A percentile compares a stretch with the other conserved stretches of the same genome.
Conservation (phyloP, 352 stramenopile species). For the Globisporangium solare region DNA sequence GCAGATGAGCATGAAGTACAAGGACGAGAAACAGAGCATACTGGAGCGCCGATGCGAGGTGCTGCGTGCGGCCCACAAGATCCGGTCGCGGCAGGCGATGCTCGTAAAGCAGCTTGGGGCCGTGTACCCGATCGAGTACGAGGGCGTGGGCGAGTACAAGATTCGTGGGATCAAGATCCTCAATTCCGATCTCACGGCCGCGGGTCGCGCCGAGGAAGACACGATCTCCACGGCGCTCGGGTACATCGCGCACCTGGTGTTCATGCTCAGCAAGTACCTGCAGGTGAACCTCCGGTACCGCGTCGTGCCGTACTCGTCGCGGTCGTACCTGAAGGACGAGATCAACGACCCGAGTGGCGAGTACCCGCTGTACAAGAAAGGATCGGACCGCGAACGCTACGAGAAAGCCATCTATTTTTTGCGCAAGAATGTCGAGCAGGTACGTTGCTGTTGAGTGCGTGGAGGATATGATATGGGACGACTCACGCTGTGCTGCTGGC, state of each 20-base stretch:
- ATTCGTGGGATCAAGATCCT: conserved; percentile 77
- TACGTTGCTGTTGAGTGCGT: conserved; percentile 17
- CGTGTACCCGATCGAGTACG: conserved; percentile 84
- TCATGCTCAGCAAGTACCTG: conserved; percentile 88
- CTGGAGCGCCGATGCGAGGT: conserved; percentile 72
- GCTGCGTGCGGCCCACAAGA: conserved; percentile 74
- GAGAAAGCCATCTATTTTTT: conserved; percentile 77
- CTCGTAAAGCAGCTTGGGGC: conserved; percentile 68
- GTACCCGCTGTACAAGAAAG: conserved; percentile 81
- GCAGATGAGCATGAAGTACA: conserved; percentile 81
- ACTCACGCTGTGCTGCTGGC: background rate
- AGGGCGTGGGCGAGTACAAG: conserved; percentile 71
- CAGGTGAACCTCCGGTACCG: conserved; percentile 82
- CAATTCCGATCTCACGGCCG: conserved; percentile 61
- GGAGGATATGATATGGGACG: background rate
- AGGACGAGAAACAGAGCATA: conserved; percentile 77
- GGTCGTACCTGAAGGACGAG: conserved; percentile 81
- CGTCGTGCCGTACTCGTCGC: conserved; percentile 74
- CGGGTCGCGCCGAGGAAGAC: conserved; percentile 64
- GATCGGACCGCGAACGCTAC: conserved; percentile 69
- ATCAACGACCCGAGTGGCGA: conserved; percentile 78
- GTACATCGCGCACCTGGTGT: conserved; percentile 84
- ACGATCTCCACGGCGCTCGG: conserved; percentile 79
- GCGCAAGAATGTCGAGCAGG: conserved; percentile 80
- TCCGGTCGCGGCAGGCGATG: conserved; percentile 73